A percentile compares a stretch with the other conserved stretches of the same genome.
Conservation (phyloP, 257 asterid genomes). For the Solanum sitiens region DNA sequence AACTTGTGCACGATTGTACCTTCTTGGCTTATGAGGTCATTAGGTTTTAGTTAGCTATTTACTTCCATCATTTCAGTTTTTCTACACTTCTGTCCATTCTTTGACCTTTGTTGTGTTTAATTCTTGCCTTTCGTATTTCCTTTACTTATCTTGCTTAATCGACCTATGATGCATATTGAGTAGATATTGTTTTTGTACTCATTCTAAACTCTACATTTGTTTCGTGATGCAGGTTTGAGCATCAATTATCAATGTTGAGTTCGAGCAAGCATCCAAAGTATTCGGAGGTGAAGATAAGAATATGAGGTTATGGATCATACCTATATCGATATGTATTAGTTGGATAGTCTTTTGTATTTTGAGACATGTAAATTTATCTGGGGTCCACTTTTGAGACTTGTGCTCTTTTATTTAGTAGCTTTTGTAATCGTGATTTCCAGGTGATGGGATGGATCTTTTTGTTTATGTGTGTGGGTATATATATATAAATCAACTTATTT, state of each 20-base stretch:
- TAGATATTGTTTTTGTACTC: not conserved
- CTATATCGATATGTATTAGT: too few species aligned
- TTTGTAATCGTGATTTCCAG: too few species aligned
- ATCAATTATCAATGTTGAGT: fast-evolving
- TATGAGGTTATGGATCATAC: not conserved
- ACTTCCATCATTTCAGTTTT: not conserved
- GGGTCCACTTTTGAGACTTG: not conserved
- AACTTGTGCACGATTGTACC: not conserved
- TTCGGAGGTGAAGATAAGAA: not conserved
- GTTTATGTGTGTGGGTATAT: too few species aligned
- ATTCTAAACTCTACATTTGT: too few species aligned
- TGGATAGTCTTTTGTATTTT: not conserved
- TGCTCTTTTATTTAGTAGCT: too few species aligned
- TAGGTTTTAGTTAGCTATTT: not conserved
- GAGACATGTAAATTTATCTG: not conserved
- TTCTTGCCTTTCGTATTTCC: not conserved
- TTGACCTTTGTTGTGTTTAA: not conserved
- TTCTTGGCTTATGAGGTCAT: not conserved
- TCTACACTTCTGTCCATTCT: not conserved
- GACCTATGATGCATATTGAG: not conserved
- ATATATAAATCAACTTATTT: too few species aligned
- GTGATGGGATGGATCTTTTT: too few species aligned
- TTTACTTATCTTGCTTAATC: not conserved
- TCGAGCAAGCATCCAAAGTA: too few species aligned
- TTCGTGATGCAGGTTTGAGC: not conserved